Evolutionary conservation across 2,329 filamentous ascomycete species (phyloP).

Genomic region (Truncatella angustata): DNA sequence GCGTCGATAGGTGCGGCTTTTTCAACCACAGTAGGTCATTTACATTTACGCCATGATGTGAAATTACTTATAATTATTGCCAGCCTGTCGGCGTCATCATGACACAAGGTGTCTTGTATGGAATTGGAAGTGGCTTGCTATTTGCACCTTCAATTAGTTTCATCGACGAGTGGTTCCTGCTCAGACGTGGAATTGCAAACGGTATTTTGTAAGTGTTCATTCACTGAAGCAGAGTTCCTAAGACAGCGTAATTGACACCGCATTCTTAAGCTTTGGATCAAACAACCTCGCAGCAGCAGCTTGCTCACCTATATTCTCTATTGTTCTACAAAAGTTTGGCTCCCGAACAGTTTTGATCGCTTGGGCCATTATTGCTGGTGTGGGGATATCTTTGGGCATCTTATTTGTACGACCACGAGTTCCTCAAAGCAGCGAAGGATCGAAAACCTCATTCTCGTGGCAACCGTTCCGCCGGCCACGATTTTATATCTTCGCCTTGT

Average conservation of each 20-base stretch:
- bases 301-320: neutral
- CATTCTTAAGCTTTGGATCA: neutral
- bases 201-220: neutral
- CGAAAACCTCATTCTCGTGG: neutral
- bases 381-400: neutral
- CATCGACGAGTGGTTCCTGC: constrained; percentile 4
- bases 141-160: neutral
- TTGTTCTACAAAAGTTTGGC: neutral
- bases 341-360: neutral
- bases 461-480: neutral
- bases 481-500: neutral
- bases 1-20: neutral
- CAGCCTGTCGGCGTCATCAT: neutral
- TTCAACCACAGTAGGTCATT: neutral
- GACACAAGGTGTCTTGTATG: neutral
- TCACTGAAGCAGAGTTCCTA: no score
- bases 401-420: neutral
- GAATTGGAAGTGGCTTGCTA: neutral
- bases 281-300: neutral
- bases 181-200: neutral
- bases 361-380: constrained; percentile 1
- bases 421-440: neutral
- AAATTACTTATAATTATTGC: neutral
- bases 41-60: neutral
- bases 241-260: no score